Base-by-base conservation (phyloP, 257 asterid species). In the Coffea eugenioides region DNA sequence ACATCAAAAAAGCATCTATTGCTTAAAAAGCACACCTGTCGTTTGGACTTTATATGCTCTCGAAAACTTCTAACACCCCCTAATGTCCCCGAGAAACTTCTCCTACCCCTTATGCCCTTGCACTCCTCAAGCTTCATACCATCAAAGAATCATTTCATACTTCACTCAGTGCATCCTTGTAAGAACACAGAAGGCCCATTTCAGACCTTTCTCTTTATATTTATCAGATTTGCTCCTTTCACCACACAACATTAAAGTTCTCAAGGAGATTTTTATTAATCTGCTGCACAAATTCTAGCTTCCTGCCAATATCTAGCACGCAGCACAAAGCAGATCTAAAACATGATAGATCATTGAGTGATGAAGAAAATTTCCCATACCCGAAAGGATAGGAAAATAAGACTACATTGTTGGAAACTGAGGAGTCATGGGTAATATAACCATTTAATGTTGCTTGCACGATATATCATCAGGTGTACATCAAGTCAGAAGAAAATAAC, bases 71-170 rank as follows among this genome's bases (percentile, higher is more conserved):
- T 64, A 34, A 70, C 36, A 2, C 3, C 25, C 70, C 41, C 61
- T 34, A 41, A 2, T 45, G 18, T 18, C 23, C 27, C 21, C n/a
- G 36, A 57, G 45, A 36, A 59, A 23, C 65, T 62, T 43, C 45
- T 65, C 59, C 48, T 20, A 3, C 2, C 20, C 61, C 59, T 27
- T 59, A 59, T 10, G 23, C 9, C 61, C 59, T 27, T 59, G 21
- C 27, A 59, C 9, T 8, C 66, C 66, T 59, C 66, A 21, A 6
- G 13, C 69, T 23, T 5, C 36, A 43, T 75, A 13, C 18, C 54
- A 75, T 16, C n/a, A 31, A 73, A 59, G 16, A 61, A 75, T 75
- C 10, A 23, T 34, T 75, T 75, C 71, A 66, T 66, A 27, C 34
- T 51, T 41, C 71, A n/a, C 39, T 43, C 16, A 34, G 15, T 39